Percentiles rank a stretch among this genome's conserved stretches.
Conservation (phyloP, 768 basidiomycete genomes). For the Lenzites betulinus region DNA sequence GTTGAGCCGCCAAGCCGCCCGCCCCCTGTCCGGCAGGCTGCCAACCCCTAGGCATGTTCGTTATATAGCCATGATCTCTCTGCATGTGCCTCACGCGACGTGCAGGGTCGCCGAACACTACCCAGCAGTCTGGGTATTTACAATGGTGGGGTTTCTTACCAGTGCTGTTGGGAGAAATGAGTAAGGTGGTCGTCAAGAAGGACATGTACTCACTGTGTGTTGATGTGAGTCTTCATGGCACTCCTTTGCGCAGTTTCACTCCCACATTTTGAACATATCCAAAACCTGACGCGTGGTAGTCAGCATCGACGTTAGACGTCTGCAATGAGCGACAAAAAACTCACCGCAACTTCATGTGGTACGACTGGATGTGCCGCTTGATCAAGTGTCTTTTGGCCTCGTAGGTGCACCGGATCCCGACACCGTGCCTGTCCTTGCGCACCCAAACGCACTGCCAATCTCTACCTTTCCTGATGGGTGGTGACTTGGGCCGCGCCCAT, state of each 20-base stretch:
- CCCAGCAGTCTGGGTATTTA: conserved; percentile 50
- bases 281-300: conserved; percentile 42
- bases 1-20: no score
- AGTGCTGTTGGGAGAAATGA: conserved; percentile 44
- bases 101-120: conserved; percentile 70
- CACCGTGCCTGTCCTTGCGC: neutral
- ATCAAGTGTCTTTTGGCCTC: conserved; percentile 63
- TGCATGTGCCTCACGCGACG: conserved; percentile 62
- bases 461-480: neutral
- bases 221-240: conserved; percentile 56
- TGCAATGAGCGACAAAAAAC: conserved; percentile 28
- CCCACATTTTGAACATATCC: conserved; percentile 51
- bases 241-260: conserved; percentile 62
- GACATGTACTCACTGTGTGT: conserved; percentile 46
- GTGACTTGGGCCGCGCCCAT: no score
- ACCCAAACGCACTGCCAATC: conserved; percentile 12
- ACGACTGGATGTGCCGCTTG: conserved; percentile 66
- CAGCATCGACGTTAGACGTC: neutral
- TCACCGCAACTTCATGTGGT: conserved; percentile 62
- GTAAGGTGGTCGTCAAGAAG: conserved; percentile 26
- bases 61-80: conserved; percentile 52
- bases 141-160: conserved; percentile 57
- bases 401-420: conserved; percentile 41
- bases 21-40: no score
- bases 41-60: no score